Evolutionary conservation across 1,139 yeast genomes (phyloP), one percentile per base, ranked within the genome.

Genomic region (Geotrichum candidum): DNA sequence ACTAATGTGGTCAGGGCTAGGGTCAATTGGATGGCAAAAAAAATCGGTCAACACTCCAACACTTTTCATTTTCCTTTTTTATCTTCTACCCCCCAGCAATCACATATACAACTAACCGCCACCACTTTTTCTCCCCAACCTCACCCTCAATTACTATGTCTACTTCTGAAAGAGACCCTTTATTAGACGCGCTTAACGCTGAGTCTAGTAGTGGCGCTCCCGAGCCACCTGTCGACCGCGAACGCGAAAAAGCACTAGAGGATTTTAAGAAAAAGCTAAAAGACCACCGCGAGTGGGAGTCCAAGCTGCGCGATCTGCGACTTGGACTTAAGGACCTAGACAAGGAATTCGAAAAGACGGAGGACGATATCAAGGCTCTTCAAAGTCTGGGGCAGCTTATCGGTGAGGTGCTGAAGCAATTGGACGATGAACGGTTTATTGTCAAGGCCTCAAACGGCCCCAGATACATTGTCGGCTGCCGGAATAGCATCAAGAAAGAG

Each of bases 381-480:
- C 99, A 95, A 76, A 88, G 96, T 65, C 96, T 95, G 66, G 99
- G 99, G 3, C 99, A 95, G 76, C 87, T 95, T 72, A 89, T 95
- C 68, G 99, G 99, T 59, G 99, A 95, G 76, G 96, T 95, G 31
- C 84, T 95, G 78, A 95, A 95, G 76, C 97, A 92, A 75, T 80
- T 95, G 72, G 97, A 92, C 67, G 97, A 90, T 60, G 99, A 95
- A 73, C 82, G 97, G 69, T 94, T 87, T 74, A 95, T 95, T 68
- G 99, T 95, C 57, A 95, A 95, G 78, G 98, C 99, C 1, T 88
- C 96, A 6, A 87, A 94, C 60, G 99, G 99, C 2, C 99, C 99
- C 51, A 84, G 99, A 71, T 95, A 95, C 74, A 94, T 95, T 70
- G 99, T 95, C 61, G 98, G 98, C 56, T 95, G 97, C 76, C 85